Conservation (phyloP, 2,329 filamentous ascomycete species). For the Aspergillus neoniger region DNA sequence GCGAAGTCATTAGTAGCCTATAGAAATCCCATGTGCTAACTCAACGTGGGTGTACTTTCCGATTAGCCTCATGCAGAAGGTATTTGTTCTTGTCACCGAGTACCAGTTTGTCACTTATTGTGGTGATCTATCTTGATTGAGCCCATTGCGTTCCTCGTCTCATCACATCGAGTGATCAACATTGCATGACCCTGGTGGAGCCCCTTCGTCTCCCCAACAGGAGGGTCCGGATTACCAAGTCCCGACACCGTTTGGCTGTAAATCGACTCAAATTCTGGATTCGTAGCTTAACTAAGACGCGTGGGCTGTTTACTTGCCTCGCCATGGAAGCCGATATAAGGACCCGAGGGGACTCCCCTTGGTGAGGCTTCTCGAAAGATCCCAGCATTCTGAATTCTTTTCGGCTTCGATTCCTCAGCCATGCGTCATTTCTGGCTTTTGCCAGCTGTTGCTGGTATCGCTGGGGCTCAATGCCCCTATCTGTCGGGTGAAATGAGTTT, state of each 20-base stretch:
- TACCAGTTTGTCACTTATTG: neutral
- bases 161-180: neutral
- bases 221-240: neutral
- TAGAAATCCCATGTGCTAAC: neutral
- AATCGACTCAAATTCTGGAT: neutral
- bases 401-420: neutral
- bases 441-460: slow-evolving; percentile 3
- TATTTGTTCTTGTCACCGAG: neutral
- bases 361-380: too few relatives aligned
- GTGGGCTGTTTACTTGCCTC: neutral
- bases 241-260: neutral
- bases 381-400: too few relatives aligned
- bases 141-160: neutral
- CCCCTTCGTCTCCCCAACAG: neutral
- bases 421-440: slow-evolving; percentile 9
- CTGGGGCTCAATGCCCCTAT: slow-evolving; percentile 6
- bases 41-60: neutral
- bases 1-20: neutral
- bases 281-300: slow-evolving; percentile 3
- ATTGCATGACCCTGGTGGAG: slow-evolving; percentile 5
- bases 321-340: neutral
- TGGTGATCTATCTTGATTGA: neutral
- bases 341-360: too few relatives aligned
- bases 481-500: slow-evolving; percentile 6
- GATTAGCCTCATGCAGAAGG: neutral